These are phyloP conservation scores for Aureobasidium sp. DNA, from an alignment of 2,329 filamentous ascomycete genomes.

Conservation along the genomic window DNA sequence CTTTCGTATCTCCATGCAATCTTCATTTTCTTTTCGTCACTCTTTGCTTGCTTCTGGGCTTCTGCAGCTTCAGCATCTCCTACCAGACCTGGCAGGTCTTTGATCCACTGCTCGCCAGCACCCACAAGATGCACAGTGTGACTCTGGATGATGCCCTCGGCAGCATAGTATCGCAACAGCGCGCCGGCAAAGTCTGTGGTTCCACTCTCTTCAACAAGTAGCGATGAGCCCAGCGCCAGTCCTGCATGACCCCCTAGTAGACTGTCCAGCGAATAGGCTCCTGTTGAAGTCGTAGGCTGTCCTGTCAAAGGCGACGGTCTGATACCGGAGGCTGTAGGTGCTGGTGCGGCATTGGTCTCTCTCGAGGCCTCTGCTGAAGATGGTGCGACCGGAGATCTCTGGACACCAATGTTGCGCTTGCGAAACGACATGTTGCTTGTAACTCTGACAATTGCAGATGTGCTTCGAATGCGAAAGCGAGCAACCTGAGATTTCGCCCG, in stretches of 20 bases:
- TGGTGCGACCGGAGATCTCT: slow-evolving; percentile 10
- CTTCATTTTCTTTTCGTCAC: slow-evolving; percentile 76
- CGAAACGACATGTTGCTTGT: slow-evolving; percentile 54
- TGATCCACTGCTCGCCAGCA: slow-evolving; percentile 69
- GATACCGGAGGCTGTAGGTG: slow-evolving; percentile 44
- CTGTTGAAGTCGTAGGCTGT: slow-evolving; percentile 82
- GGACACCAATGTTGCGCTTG: slow-evolving; percentile 52
- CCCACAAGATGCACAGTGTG: slow-evolving; percentile 84
- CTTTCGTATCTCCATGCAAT: slow-evolving; percentile 97
- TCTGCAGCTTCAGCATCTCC: slow-evolving; percentile 36
- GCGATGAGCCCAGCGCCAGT: slow-evolving; percentile 68
- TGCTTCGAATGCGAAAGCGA: background rate
- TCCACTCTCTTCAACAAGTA: slow-evolving; percentile 80
- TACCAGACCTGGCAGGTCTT: slow-evolving; percentile 71
- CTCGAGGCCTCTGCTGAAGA: slow-evolving; percentile 17
- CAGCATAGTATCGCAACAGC: slow-evolving; percentile 80
- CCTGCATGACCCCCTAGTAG: slow-evolving; percentile 82
- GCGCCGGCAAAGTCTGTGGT: slow-evolving; percentile 91
- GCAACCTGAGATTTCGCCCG: slow-evolving; percentile 5
- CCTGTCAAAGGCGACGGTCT: slow-evolving; percentile 86
- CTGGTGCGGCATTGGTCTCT: background rate
- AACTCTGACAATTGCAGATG: background rate
- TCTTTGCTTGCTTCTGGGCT: slow-evolving; percentile 35
- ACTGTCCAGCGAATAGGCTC: slow-evolving; percentile 75
- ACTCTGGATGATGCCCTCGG: slow-evolving; percentile 85